Evolutionary conservation across 805 yeast genomes (phyloP).

Genomic region (Metschnikowia similis): DNA sequence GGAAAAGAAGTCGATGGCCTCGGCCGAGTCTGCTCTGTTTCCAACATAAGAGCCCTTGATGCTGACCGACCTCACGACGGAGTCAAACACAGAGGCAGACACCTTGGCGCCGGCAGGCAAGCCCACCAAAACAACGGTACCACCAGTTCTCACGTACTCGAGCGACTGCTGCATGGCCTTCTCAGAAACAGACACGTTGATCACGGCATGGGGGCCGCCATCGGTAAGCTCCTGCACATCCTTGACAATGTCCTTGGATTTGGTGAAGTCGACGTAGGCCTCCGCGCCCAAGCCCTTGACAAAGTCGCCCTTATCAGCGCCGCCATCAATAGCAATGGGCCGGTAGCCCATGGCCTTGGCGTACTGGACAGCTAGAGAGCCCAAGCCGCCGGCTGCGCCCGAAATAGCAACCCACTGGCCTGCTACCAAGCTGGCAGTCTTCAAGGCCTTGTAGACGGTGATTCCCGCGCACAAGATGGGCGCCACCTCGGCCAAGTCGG

Average conservation of each 20-base stretch:
- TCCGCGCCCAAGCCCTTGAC: slow-evolving; percentile 30
- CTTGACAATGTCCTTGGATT: slow-evolving; percentile 49
- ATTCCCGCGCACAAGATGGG: slow-evolving; percentile 91
- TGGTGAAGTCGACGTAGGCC: slow-evolving; percentile 26
- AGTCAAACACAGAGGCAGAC: slow-evolving; percentile 63
- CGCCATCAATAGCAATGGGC: slow-evolving; percentile 69
- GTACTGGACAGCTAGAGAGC: slow-evolving; percentile 69
- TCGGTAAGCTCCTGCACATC: slow-evolving; percentile 54
- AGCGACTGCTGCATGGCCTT: slow-evolving; percentile 49
- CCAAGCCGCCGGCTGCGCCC: slow-evolving; percentile 81
- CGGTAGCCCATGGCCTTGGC: slow-evolving; percentile 75
- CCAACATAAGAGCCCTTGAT: slow-evolving; percentile 86
- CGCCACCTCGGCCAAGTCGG: slow-evolving; percentile 71
- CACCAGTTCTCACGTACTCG: slow-evolving; percentile 39
- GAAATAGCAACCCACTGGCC: slow-evolving; percentile 76
- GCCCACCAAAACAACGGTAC: slow-evolving; percentile 49
- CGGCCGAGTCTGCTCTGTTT: slow-evolving; percentile 81
- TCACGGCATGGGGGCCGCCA: slow-evolving; percentile 76
- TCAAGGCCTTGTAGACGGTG: slow-evolving; percentile 86
- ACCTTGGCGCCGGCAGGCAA: slow-evolving; percentile 77
- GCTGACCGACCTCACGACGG: slow-evolving; percentile 67
- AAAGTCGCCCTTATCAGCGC: slow-evolving; percentile 55
- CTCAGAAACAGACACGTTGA: slow-evolving; percentile 73
- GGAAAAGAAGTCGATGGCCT: slow-evolving; percentile 70
- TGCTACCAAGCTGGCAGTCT: slow-evolving; percentile 65